A percentile compares a stretch with the other conserved stretches of the same genome.
Evolutionary conservation across 306 rosid species (phyloP).

Genomic region (Vigna unguiculata): DNA sequence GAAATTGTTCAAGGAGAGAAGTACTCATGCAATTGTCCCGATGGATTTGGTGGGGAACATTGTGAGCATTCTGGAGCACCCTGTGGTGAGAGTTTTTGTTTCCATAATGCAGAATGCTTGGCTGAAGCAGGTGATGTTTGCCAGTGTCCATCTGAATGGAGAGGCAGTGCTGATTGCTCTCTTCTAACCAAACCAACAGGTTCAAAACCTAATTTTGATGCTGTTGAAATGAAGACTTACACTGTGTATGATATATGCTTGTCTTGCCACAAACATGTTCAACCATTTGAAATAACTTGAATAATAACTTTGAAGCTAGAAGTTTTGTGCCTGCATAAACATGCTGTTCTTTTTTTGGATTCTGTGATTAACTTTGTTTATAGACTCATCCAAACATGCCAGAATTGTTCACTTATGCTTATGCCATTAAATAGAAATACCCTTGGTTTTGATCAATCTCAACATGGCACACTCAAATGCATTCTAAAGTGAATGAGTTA

Average conservation of each 20-base stretch:
- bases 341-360: no score
- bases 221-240: not conserved
- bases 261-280: not conserved
- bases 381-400: no score
- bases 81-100: constrained; percentile 47
- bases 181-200: constrained; percentile 44
- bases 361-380: no score
- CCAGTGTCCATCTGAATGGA: constrained; percentile 42
- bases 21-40: constrained; percentile 41
- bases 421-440: not conserved
- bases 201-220: constrained; percentile 12
- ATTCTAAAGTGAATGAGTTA: not conserved
- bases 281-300: constrained; percentile 9
- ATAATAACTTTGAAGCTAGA: no score
- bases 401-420: not conserved
- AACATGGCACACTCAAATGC: not conserved
- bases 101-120: constrained; percentile 49
- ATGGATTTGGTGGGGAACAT: constrained; percentile 41
- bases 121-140: constrained; percentile 40
- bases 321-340: no score
- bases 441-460: not conserved
- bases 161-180: constrained; percentile 49
- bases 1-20: constrained; percentile 51
- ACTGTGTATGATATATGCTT: not conserved
- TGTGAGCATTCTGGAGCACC: constrained; percentile 43